Base-by-base conservation (phyloP, 192 early-diverging fungal species). In the Backusella parvicylindrica region DNA sequence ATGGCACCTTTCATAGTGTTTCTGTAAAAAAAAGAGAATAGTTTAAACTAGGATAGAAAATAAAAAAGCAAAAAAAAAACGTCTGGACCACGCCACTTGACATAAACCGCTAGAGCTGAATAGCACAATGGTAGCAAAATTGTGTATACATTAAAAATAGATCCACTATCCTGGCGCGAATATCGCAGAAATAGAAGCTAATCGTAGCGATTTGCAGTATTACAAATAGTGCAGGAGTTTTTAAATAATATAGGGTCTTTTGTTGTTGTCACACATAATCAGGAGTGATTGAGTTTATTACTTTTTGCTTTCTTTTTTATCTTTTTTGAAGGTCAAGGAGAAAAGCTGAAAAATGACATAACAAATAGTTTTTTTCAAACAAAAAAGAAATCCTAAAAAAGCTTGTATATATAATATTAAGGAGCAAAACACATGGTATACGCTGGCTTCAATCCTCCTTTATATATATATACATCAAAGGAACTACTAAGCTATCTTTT, bases 191-290 rank as follows among this genome's bases (percentile, higher is more conserved):
- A 60, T 60, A 60, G 53, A 60, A 60, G 21, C 23, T 60, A 60
- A 60, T 23, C 21, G 23, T 60, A 60, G 53, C 28, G 28, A 60
- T 60, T 60, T n/a, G 7, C 53, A 60, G 23, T 60, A 60, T 60
- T 60, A 60, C 53, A 60, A 60, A 60, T 60, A 60, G 53, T 60
- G 23, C 53, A 60, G 53, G 53, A 60, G 53, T 60, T 60, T n/a
- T n/a, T n/a, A n/a, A n/a, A n/a, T n/a, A 23, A 60, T 26, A 60
- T 60, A 60, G 53, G 53, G 53, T 60, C 53, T 60, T 11, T 28
- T 60, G 53, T 28, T 60, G 53, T 60, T 60, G 53, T 60, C 11
- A 60, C 23, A 60, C 53, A 12, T 56, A 56, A n/a, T 56, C 23
- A 56, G 50, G 50, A 26, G 50, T 23, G 23, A n/a, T n/a, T 23